phyloP scores from a whole-genome alignment of 2,329 filamentous ascomycete species.

The Penicillium sp. region DNA sequence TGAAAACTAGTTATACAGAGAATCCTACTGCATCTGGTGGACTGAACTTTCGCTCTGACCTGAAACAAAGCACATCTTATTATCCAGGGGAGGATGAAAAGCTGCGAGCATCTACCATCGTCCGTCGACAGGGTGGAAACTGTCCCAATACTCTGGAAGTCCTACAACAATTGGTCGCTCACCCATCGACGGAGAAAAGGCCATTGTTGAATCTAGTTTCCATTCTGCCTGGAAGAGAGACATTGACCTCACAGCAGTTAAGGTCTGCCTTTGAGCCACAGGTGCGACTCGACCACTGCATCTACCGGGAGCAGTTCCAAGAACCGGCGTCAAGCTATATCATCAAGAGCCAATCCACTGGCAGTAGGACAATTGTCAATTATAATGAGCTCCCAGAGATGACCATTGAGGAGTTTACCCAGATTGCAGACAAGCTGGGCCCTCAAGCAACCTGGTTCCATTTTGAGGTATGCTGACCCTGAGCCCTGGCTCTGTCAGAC shows the following conservation, averaged over 20 bases:
- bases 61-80: conserved; percentile 40
- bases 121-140: conserved; percentile 65
- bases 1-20: not conserved
- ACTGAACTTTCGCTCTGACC: not conserved
- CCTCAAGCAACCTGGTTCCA: conserved; percentile 58
- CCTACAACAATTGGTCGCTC: conserved; percentile 56
- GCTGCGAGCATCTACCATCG: conserved; percentile 58
- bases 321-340: conserved; percentile 67
- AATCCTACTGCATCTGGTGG: not conserved
- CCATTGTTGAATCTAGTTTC: conserved; percentile 38
- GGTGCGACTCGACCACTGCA: conserved; percentile 53
- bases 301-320: conserved; percentile 53
- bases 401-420: conserved; percentile 57
- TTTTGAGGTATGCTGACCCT: conserved; percentile 53
- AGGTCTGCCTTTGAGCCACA: conserved; percentile 49
- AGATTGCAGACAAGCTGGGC: conserved; percentile 40
- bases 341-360: conserved; percentile 56
- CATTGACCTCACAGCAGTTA: conserved; percentile 52
- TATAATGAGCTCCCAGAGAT: conserved; percentile 65
- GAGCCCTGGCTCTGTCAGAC: not conserved
- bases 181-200: conserved; percentile 4
- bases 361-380: conserved; percentile 66
- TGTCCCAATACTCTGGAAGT: conserved; percentile 68
- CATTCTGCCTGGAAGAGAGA: conserved; percentile 52
- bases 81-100: conserved; percentile 70